Conservation (phyloP, 805 yeast species). For the Lachancea thermotolerans region DNA sequence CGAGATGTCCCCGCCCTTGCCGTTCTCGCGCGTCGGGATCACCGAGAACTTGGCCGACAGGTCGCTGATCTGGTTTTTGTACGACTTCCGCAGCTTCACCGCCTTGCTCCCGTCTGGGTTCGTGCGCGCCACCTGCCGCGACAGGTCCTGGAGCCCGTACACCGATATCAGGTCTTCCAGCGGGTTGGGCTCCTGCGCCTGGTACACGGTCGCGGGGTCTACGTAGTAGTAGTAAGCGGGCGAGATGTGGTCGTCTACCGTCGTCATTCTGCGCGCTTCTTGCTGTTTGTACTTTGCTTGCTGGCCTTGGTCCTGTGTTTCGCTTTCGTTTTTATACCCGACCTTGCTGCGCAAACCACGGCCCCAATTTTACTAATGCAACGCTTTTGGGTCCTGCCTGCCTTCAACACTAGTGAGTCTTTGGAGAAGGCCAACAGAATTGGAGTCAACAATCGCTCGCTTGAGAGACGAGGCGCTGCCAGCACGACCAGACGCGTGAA, state of each 20-base stretch:
- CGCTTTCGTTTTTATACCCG: not conserved
- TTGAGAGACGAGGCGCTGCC: no score
- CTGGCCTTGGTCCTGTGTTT: not conserved
- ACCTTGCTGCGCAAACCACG: not conserved
- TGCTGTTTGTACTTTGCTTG: not conserved
- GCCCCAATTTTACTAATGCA: no score
- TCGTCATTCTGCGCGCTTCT: constrained; percentile 9
- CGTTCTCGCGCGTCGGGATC: constrained; percentile 44
- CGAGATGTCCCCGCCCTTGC: constrained; percentile 33
- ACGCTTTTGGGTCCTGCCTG: no score
- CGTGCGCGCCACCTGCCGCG: constrained; percentile 76
- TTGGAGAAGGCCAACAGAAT: not conserved
- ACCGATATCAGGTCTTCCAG: constrained; percentile 60
- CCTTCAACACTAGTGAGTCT: no score
- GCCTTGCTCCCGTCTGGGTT: constrained; percentile 88
- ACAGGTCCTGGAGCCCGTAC: constrained; percentile 61
- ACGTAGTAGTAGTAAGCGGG: constrained; percentile 35
- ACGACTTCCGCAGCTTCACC: constrained; percentile 86
- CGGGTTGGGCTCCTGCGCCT: constrained; percentile 59
- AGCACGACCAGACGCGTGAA: no score
- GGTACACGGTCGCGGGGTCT: constrained; percentile 29
- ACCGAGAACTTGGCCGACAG: constrained; percentile 67
- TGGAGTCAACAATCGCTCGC: not conserved
- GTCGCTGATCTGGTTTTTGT: constrained; percentile 85
- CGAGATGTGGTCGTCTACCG: constrained; percentile 19